These are phyloP conservation scores for Podila epicladia DNA, from an alignment of 192 early-diverging fungal species.

Conservation along the genomic window DNA sequence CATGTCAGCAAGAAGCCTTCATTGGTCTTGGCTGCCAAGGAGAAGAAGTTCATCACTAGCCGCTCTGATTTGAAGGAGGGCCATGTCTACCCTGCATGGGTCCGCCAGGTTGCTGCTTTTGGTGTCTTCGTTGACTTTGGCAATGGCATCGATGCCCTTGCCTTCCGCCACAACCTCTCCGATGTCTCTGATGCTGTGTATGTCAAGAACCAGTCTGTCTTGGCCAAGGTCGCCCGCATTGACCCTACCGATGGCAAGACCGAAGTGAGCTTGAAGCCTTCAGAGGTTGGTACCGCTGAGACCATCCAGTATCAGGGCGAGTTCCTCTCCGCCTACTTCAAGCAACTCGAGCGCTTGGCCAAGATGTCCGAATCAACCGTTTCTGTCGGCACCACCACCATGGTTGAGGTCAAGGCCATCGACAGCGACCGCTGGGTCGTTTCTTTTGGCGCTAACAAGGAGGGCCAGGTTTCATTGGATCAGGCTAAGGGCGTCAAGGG, in stretches of 20 bases:
- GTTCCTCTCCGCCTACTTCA: slow-evolving; percentile 59
- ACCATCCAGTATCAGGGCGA: slow-evolving; percentile 57
- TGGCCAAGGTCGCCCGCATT: slow-evolving; percentile 66
- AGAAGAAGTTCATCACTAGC: slow-evolving; percentile 50
- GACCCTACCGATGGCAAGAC: slow-evolving; percentile 60
- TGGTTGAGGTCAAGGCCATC: slow-evolving; percentile 60
- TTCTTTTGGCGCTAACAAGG: slow-evolving; percentile 52
- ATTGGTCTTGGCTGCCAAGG: slow-evolving; percentile 67
- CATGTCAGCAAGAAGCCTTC: slow-evolving; percentile 70
- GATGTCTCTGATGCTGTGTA: slow-evolving; percentile 63
- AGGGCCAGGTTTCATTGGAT: slow-evolving; percentile 67
- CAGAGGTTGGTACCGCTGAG: slow-evolving; percentile 54
- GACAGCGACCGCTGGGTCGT: slow-evolving; percentile 58
- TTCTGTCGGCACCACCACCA: slow-evolving; percentile 49
- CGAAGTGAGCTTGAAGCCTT: slow-evolving; percentile 75
- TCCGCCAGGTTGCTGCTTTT: slow-evolving; percentile 67
- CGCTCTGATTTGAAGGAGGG: slow-evolving; percentile 60
- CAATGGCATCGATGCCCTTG: slow-evolving; percentile 67
- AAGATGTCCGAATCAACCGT: slow-evolving; percentile 31
- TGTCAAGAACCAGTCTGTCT: slow-evolving; percentile 73
- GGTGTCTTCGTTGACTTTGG: slow-evolving; percentile 74
- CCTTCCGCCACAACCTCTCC: slow-evolving; percentile 66
- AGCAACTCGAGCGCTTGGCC: slow-evolving; percentile 55
- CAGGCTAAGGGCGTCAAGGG: slow-evolving; percentile 62
- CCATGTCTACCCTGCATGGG: slow-evolving; percentile 71